Evolutionary conservation across 129 eudicot species (phyloP), one percentile per base, ranked within the genome.

Genomic region (Centrapalus pauciflorus): DNA sequence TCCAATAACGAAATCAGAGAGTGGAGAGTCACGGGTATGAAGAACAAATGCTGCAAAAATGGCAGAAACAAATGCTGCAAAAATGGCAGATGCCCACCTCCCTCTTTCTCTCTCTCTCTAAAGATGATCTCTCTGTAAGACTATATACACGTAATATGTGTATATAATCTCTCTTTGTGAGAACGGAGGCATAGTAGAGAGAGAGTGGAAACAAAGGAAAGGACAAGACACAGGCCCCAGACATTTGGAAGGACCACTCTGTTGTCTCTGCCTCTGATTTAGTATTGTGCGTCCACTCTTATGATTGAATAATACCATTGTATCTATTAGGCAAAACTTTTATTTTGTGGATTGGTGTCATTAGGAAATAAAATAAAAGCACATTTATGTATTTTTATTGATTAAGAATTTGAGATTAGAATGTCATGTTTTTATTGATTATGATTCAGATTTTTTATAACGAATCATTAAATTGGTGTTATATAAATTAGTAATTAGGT

Each of bases 21-120:
- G 63, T 61, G 64, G 21, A 23, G 23, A 43, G 57, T 76, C 85
- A 81, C 85, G 79, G 66, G 85, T 21, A 57, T 21, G 76, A 61
- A 69, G 84, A 69, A 55, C 61, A 61, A 66, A 67, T 72, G 32
- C 73, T 74, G 79, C 52, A 66, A 74, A 21, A 19, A 35, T 27
- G 73, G 72, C 85, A 82, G 71, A 55, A 34, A 70, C 61, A 61
- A 66, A 67, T 72, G 32, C 73, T 74, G 79, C 52, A 66, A 74
- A 21, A 19, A 35, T 27, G 73, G 72, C 85, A 82, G 71, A 55
- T 32, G 66, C 56, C 54, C 81, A 74, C 66, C 49, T 24, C 70
- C 37, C 13, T 46, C 38, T 46, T 33, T 56, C 55, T 45, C 63
- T 45, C 61, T 69, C 2, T 49, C 9, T 34, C 8, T 7, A 14